Evolutionary conservation across 1,139 yeast species (phyloP).

Genomic region (Barnettozyma hawaiiensis): DNA sequence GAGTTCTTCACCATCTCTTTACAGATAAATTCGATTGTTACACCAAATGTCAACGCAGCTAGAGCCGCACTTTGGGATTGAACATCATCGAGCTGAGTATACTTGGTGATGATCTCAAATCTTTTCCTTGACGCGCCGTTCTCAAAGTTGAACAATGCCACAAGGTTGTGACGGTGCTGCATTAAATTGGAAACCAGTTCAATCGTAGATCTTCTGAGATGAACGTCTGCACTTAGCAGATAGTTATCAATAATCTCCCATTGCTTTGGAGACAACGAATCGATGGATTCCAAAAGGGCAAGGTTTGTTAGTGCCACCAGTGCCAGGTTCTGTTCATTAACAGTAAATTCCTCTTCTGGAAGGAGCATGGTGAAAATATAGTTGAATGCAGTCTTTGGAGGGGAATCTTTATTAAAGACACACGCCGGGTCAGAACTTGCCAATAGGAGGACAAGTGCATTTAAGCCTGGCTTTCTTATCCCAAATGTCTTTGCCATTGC

Average conservation of each 20-base stretch:
- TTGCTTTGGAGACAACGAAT: conserved; percentile 14
- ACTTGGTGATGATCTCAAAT: conserved; percentile 16
- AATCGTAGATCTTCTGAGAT: conserved; percentile 19
- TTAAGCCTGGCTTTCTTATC: conserved; percentile 14
- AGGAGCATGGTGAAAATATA: conserved; percentile 38
- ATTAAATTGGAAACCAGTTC: conserved; percentile 23
- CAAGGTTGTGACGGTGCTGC: conserved; percentile 18
- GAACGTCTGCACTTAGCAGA: conserved; percentile 12
- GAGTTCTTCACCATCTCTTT: conserved; percentile 12
- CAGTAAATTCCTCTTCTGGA: conserved; percentile 5
- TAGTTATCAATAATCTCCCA: conserved; percentile 22
- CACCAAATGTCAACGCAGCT: conserved; percentile 19
- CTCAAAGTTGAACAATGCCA: conserved; percentile 20
- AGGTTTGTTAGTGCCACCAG: conserved; percentile 22
- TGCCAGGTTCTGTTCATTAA: conserved; percentile 17
- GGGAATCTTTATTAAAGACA: conserved; percentile 36
- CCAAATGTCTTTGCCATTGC: conserved; percentile 24
- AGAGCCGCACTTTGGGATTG: conserved; percentile 24
- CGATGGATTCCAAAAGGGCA: conserved; percentile 16
- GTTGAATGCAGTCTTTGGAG: conserved; percentile 36
- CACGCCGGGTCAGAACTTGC: conserved; percentile 34
- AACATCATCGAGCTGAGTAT: conserved; percentile 18
- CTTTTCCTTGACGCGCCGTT: conserved; percentile 15
- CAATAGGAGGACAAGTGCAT: conserved; percentile 36
- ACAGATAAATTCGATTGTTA: conserved; percentile 19